phyloP scores from a whole-genome alignment of 2,329 filamentous ascomycete species.

The Ampelomyces quisqualis region DNA sequence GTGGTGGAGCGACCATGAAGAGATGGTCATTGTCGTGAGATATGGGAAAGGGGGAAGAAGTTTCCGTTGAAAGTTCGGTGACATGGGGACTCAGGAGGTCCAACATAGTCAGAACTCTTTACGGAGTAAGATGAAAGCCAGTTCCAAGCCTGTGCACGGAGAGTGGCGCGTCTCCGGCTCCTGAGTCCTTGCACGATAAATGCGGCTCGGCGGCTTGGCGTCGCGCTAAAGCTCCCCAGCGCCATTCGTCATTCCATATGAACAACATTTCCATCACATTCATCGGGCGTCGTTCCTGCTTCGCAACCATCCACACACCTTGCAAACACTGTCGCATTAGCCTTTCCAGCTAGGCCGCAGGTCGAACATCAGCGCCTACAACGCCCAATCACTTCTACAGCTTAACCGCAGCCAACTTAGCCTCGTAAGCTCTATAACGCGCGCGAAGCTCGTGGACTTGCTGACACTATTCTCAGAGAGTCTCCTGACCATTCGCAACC shows the following conservation, averaged over 20 bases:
- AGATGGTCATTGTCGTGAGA: too few species aligned
- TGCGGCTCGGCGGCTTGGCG: conserved; percentile 22
- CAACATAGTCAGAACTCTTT: too few species aligned
- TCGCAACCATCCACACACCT: conserved; percentile 2
- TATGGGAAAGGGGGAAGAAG: too few species aligned
- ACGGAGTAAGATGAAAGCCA: too few species aligned
- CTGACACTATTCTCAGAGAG: conserved; percentile 9
- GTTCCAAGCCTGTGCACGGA: too few species aligned
- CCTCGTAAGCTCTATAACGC: conserved; percentile 15
- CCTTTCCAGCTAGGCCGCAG: conserved; percentile 1
- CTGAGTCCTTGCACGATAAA: too few species aligned
- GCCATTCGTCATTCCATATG: conserved; percentile 22
- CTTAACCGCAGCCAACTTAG: conserved; percentile 9
- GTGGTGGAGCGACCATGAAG: too few species aligned
- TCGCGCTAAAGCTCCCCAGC: conserved; percentile 14
- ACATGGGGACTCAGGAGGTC: too few species aligned
- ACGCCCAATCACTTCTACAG: conserved; percentile 1
- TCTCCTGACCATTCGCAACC: conserved; percentile 2
- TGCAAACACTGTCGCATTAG: conserved; percentile 13
- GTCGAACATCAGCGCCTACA: not conserved
- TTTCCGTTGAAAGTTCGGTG: too few species aligned
- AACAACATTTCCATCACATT: conserved; percentile 19
- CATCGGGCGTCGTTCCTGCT: conserved; percentile 14
- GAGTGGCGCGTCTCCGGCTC: too few species aligned
- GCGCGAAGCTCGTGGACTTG: conserved; percentile 4